phyloP scores from a whole-genome alignment of 164 flowering plant genomes.

The Berberis thunbergii region DNA sequence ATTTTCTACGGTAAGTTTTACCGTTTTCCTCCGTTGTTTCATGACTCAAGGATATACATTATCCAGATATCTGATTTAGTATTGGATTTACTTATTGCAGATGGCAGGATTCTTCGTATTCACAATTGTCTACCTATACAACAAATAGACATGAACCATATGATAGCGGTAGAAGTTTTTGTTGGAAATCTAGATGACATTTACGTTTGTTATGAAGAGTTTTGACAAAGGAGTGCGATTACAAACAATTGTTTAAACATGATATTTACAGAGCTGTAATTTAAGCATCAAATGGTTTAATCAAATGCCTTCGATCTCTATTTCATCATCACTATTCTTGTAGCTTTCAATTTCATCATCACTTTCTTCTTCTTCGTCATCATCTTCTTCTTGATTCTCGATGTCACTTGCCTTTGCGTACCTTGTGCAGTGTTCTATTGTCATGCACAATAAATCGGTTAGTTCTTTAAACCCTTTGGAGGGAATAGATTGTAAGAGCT shows the following conservation, averaged over 20 bases:
- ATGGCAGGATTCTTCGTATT: slow-evolving; percentile 87
- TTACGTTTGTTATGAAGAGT: neutral
- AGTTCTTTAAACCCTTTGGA: too few relatives aligned
- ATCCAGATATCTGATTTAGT: neutral
- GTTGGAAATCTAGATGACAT: neutral
- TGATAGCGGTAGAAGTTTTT: neutral
- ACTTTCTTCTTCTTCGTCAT: slow-evolving; percentile 18
- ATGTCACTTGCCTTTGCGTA: slow-evolving; percentile 50
- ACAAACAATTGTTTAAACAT: slow-evolving; percentile 3
- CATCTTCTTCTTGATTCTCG: slow-evolving; percentile 37
- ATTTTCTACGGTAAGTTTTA: slow-evolving; percentile 61
- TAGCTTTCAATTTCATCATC: slow-evolving; percentile 11
- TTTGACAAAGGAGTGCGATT: neutral
- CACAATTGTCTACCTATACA: slow-evolving; percentile 55
- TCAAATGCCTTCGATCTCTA: slow-evolving; percentile 16
- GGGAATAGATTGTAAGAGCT: neutral
- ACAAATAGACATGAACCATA: slow-evolving; percentile 33
- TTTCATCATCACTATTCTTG: slow-evolving; percentile 37
- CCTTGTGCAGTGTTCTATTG: slow-evolving; percentile 20
- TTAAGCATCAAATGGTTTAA: neutral
- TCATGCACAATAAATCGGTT: neutral
- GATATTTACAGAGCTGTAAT: slow-evolving; percentile 7
- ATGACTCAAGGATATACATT: neutral
- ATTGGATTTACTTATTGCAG: slow-evolving; percentile 34
- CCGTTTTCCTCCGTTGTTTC: neutral